A percentile compares a stretch with the other conserved stretches of the same genome.
Conservation (phyloP, 805 yeast species). For the Ogataea nakhonphanomensis region DNA sequence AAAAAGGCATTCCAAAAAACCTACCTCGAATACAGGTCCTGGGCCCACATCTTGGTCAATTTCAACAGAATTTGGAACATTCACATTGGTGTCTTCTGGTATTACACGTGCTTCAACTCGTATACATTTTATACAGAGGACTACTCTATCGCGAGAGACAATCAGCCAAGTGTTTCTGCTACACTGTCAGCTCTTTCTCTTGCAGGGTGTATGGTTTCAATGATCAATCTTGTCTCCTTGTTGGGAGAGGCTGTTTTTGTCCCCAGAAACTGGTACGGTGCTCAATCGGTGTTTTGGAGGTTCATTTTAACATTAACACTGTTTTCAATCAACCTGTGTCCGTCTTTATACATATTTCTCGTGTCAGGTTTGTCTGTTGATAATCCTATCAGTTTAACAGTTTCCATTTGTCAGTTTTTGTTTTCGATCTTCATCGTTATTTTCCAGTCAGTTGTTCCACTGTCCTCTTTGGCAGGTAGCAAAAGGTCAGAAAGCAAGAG, state of each 20-base stretch:
- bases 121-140: conserved; percentile 62
- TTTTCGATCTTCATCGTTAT: conserved; percentile 51
- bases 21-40: conserved; percentile 67
- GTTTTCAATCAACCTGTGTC: conserved; percentile 45
- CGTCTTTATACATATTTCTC: conserved; percentile 50
- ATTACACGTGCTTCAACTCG: conserved; percentile 64
- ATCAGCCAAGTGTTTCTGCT: conserved; percentile 57
- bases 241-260: conserved; percentile 58
- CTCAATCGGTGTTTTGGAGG: conserved; percentile 53
- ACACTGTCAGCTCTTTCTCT: conserved; percentile 57
- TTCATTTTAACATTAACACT: conserved; percentile 40
- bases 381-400: conserved; percentile 35
- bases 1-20: conserved; percentile 66
- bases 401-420: conserved; percentile 54
- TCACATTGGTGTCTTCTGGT: conserved; percentile 75
- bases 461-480: conserved; percentile 51
- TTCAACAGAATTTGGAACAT: conserved; percentile 79
- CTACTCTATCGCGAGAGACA: conserved; percentile 51
- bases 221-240: conserved; percentile 55
- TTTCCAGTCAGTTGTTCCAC: conserved; percentile 60
- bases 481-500: conserved; percentile 35
- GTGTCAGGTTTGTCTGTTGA: conserved; percentile 34
- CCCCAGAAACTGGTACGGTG: conserved; percentile 73
- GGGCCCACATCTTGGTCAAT: conserved; percentile 71
- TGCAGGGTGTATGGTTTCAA: conserved; percentile 61